A percentile compares a stretch with the other conserved stretches of the same genome.
Conservation (phyloP, 2,329 filamentous ascomycete genomes). For the Phyllosticta citrichinensis region DNA sequence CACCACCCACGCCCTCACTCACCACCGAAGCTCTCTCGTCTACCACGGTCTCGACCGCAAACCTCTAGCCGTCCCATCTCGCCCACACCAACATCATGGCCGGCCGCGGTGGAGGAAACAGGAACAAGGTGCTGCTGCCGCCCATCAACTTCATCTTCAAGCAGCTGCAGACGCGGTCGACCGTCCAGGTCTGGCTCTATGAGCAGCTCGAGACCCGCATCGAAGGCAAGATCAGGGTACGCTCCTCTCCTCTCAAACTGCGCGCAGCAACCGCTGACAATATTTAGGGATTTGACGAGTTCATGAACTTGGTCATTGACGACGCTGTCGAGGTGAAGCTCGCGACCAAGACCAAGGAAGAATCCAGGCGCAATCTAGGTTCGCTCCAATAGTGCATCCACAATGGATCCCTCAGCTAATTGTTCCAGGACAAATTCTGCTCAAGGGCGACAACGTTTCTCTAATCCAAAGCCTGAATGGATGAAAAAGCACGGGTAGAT, state of each 20-base stretch:
- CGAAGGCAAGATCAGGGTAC: slow-evolving; percentile 87
- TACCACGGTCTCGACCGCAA: not conserved
- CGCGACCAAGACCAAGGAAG: slow-evolving; percentile 67
- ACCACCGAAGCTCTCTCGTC: not conserved
- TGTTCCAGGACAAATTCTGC: slow-evolving; percentile 62
- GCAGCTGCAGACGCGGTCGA: slow-evolving; percentile 73
- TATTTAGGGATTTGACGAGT: slow-evolving; percentile 86
- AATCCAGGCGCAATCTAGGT: slow-evolving; percentile 73
- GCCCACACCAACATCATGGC: slow-evolving; percentile 34
- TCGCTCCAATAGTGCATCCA: slow-evolving; percentile 20
- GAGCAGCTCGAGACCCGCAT: slow-evolving; percentile 92
- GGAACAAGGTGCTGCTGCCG: slow-evolving; percentile 59
- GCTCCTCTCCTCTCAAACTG: not conserved
- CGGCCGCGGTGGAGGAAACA: slow-evolving; percentile 41
- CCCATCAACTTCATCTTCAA: slow-evolving; percentile 91
- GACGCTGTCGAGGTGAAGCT: slow-evolving; percentile 88
- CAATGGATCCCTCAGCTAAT: slow-evolving; percentile 9
- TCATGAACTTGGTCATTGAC: slow-evolving; percentile 97
- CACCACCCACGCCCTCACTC: not conserved
- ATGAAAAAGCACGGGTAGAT: not conserved
- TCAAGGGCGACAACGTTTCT: slow-evolving; percentile 83
- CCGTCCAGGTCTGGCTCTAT: slow-evolving; percentile 91
- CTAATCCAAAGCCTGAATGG: slow-evolving; percentile 48
- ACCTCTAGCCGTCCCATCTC: not conserved
- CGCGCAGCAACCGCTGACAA: not conserved